Conservation (phyloP, 371 early-diverging fungal species). For the Mortierella polycephala region DNA sequence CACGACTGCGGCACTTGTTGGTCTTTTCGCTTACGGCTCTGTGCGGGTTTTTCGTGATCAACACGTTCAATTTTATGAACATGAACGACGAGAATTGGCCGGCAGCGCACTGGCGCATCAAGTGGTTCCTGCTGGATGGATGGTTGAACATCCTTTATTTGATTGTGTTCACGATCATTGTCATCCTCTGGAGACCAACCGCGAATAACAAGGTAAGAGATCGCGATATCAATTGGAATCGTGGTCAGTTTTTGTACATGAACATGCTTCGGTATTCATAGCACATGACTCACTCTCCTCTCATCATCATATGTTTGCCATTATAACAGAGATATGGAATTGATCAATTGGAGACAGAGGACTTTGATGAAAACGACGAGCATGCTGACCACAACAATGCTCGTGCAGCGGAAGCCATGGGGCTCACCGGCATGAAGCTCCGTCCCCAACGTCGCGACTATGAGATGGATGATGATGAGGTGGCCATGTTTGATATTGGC, state of each 20-base stretch:
- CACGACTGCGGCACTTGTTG: slow-evolving; percentile 82
- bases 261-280: too few species aligned
- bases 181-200: slow-evolving; percentile 94
- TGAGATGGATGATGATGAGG: slow-evolving; percentile 59
- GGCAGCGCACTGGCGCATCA: slow-evolving; percentile 83
- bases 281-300: neutral
- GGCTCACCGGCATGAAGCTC: slow-evolving; percentile 58
- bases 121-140: slow-evolving; percentile 95
- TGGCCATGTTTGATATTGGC: slow-evolving; percentile 75
- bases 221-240: slow-evolving; percentile 49
- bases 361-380: slow-evolving; percentile 64
- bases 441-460: slow-evolving; percentile 52
- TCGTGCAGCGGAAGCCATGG: slow-evolving; percentile 62
- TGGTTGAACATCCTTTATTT: slow-evolving; percentile 87
- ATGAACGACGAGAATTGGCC: slow-evolving; percentile 75
- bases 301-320: neutral
- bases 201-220: slow-evolving; percentile 89
- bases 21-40: slow-evolving; percentile 80
- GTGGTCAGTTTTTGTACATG: too few species aligned
- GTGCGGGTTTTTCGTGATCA: slow-evolving; percentile 81
- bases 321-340: slow-evolving; percentile 46
- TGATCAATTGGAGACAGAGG: slow-evolving; percentile 59
- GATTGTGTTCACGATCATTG: slow-evolving; percentile 79
- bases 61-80: slow-evolving; percentile 77
- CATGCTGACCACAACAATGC: slow-evolving; percentile 67